Conservation (phyloP, 148 eudicot species). For the Hydrangea macrophylla region DNA sequence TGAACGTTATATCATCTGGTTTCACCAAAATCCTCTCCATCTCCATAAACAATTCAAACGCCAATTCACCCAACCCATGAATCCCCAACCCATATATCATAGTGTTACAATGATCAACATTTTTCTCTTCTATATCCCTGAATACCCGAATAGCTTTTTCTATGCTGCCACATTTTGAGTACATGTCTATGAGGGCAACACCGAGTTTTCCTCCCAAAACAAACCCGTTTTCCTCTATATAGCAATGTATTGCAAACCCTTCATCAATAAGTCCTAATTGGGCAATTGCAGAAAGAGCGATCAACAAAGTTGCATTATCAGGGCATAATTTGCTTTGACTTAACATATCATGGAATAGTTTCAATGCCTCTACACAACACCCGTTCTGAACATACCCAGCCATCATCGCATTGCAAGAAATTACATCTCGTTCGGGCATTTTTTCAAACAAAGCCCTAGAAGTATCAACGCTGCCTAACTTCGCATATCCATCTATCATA, state of each 20-base stretch:
- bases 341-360: slow-evolving; percentile 45
- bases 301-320: slow-evolving; percentile 46
- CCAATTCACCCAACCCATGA: slow-evolving; percentile 62
- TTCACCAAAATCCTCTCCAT: slow-evolving; percentile 41
- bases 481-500: slow-evolving; percentile 70
- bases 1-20: slow-evolving; percentile 75
- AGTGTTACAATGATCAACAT: slow-evolving; percentile 81
- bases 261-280: slow-evolving; percentile 55
- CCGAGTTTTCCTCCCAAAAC: slow-evolving; percentile 50
- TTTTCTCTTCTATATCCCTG: slow-evolving; percentile 31
- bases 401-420: slow-evolving; percentile 68
- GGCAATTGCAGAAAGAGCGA: slow-evolving; percentile 62
- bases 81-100: slow-evolving; percentile 76
- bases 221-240: slow-evolving; percentile 34
- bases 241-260: slow-evolving; percentile 49
- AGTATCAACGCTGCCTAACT: slow-evolving; percentile 40
- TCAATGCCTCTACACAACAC: slow-evolving; percentile 40
- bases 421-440: slow-evolving; percentile 50
- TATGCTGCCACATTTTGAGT: slow-evolving; percentile 73
- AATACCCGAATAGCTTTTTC: slow-evolving; percentile 52
- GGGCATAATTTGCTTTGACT: slow-evolving; percentile 32
- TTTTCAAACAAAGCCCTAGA: slow-evolving; percentile 53
- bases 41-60: slow-evolving; percentile 57
- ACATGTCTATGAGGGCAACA: slow-evolving; percentile 83
- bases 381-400: slow-evolving; percentile 65